Conservation (phyloP, 805 yeast species). For the Zygoascus ofunaensis region DNA sequence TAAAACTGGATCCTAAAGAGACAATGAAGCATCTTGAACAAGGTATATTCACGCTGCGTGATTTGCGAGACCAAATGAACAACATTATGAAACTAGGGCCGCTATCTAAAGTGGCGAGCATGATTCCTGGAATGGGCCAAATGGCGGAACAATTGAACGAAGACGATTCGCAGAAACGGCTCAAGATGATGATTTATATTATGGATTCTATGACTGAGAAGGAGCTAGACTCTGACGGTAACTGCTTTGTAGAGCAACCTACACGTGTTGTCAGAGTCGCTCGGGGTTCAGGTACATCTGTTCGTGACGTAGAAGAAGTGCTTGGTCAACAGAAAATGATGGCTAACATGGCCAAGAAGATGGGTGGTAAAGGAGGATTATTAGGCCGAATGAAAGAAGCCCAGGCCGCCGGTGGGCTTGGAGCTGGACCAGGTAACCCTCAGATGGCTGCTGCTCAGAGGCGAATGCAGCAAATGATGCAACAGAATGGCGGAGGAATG, state of each 20-base stretch:
- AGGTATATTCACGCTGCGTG: constrained; percentile 87
- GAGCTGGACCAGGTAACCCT: too few relatives aligned
- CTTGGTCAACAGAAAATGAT: constrained; percentile 85
- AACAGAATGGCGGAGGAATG: constrained; percentile 48
- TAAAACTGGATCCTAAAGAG: constrained; percentile 81
- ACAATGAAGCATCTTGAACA: constrained; percentile 82
- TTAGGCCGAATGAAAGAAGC: constrained; percentile 35
- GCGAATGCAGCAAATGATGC: constrained; percentile 40
- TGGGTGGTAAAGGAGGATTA: constrained; percentile 46
- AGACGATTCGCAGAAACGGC: constrained; percentile 75
- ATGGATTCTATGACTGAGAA: constrained; percentile 93
- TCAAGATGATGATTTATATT: constrained; percentile 81
- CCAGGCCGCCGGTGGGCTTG: constrained; percentile 24
- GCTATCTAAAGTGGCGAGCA: constrained; percentile 80
- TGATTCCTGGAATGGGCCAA: constrained; percentile 87
- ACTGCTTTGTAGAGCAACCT: constrained; percentile 70
- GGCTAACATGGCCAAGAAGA: constrained; percentile 82
- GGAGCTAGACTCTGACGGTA: constrained; percentile 87
- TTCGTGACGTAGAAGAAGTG: constrained; percentile 86
- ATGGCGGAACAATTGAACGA: constrained; percentile 84
- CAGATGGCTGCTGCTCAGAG: constrained; percentile 40
- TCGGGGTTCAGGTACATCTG: constrained; percentile 87
- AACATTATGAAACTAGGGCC: constrained; percentile 97
- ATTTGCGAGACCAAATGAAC: constrained; percentile 89
- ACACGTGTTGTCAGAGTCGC: constrained; percentile 84